A percentile compares a stretch with the other conserved stretches of the same genome.
Conservation (phyloP, 169 alveolate species). For the Hammondia hammondi region DNA sequence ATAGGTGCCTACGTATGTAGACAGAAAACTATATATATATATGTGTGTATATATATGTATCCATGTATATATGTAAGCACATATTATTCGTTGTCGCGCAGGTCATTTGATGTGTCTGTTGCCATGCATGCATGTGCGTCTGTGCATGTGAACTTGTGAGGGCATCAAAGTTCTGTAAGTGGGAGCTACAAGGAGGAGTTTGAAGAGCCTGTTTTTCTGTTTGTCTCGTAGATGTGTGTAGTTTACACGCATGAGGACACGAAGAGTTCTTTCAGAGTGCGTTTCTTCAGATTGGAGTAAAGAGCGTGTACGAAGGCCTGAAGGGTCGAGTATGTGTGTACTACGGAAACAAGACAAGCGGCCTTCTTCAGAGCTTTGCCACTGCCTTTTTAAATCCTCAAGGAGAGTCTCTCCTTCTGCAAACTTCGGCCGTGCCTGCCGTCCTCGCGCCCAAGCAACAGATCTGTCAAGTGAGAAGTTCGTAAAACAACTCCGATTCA, state of each 20-base stretch:
- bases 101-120: too few relatives aligned
- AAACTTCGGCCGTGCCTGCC: neutral
- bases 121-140: too few relatives aligned
- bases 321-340: conserved; percentile 42
- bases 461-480: neutral
- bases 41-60: too few relatives aligned
- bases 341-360: conserved; percentile 69
- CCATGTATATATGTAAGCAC: too few relatives aligned
- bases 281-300: conserved; percentile 45
- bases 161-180: too few relatives aligned
- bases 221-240: neutral
- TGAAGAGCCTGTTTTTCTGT: neutral
- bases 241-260: neutral
- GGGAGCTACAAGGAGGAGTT: neutral
- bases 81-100: too few relatives aligned
- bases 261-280: neutral
- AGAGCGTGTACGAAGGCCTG: conserved; percentile 40
- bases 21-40: too few relatives aligned
- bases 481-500: neutral
- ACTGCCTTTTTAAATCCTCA: conserved; percentile 2
- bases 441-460: conserved; percentile 13
- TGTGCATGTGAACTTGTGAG: too few relatives aligned
- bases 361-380: conserved; percentile 54
- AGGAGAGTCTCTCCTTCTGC: neutral
- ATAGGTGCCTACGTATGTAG: neutral